Conservation (phyloP, 805 yeast genomes). For the Candida nonsorbophila region DNA sequence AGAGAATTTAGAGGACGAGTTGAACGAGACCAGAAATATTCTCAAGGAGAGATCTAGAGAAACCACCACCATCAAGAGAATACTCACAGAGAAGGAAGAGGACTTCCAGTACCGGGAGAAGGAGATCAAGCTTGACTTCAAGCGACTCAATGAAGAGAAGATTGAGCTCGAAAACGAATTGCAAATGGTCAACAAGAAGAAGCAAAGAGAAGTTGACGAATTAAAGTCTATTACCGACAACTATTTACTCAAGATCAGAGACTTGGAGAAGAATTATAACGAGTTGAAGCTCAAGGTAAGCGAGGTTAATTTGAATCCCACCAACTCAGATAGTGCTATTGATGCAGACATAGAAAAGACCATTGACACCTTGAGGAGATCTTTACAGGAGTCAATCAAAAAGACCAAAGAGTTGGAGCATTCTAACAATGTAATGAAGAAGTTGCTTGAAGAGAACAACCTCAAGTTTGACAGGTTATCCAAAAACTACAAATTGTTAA, state of each 20-base stretch:
- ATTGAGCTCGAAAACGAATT: constrained; percentile 52
- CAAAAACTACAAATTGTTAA: constrained; percentile 63
- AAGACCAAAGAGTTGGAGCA: constrained; percentile 54
- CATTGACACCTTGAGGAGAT: constrained; percentile 43
- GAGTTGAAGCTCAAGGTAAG: constrained; percentile 20
- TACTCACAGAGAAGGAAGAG: constrained; percentile 65
- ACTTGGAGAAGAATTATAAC: constrained; percentile 27
- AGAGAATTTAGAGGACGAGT: constrained; percentile 74
- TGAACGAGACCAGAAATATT: constrained; percentile 66
- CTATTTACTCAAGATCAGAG: constrained; percentile 33
- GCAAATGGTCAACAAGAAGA: constrained; percentile 44
- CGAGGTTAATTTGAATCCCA: constrained; percentile 2
- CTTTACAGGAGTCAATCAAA: constrained; percentile 46
- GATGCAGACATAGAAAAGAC: constrained; percentile 21
- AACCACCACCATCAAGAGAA: constrained; percentile 61
- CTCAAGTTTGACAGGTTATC: constrained; percentile 62
- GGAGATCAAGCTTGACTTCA: constrained; percentile 52
- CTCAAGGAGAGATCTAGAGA: constrained; percentile 82
- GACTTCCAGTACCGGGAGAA: constrained; percentile 43
- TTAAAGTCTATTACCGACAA: constrained; percentile 36
- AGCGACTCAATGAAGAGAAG: constrained; percentile 54
- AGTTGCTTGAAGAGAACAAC: constrained; percentile 60
- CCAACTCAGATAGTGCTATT: neutral
- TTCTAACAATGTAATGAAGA: constrained; percentile 48
- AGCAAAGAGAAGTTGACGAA: constrained; percentile 65